Conservation (phyloP, 805 yeast species). For the Komagataella populi region DNA sequence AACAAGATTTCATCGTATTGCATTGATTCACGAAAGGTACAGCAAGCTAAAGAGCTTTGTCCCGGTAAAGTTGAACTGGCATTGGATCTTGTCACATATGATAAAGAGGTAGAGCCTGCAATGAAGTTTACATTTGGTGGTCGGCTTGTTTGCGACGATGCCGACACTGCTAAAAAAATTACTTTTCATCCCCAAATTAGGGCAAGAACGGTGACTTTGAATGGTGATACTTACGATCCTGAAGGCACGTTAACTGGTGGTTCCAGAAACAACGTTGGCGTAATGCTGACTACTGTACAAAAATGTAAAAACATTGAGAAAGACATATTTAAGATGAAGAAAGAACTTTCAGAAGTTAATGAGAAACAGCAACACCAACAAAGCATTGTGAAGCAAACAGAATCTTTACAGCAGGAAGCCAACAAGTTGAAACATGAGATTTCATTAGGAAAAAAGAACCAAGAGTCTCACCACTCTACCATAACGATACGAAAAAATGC, state of each 20-base stretch:
- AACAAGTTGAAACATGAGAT: constrained; percentile 47
- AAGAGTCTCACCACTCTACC: constrained; percentile 43
- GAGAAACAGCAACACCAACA: constrained; percentile 27
- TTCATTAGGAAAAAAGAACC: constrained; percentile 36
- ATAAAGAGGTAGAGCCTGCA: constrained; percentile 57
- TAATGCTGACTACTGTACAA: constrained; percentile 53
- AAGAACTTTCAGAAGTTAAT: constrained; percentile 25
- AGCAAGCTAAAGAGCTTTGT: constrained; percentile 60
- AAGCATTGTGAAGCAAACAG: constrained; percentile 32
- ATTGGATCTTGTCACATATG: constrained; percentile 63
- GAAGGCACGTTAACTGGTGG: constrained; percentile 95
- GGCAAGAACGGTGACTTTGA: constrained; percentile 73
- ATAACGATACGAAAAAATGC: constrained; percentile 37
- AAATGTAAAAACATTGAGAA: constrained; percentile 35
- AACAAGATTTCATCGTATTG: constrained; percentile 64
- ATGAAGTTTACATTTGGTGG: constrained; percentile 88
- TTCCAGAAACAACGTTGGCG: constrained; percentile 47
- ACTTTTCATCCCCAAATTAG: constrained; percentile 76
- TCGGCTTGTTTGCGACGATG: constrained; percentile 78
- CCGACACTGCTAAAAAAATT: constrained; percentile 78
- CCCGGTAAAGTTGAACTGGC: constrained; percentile 89
- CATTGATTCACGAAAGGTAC: constrained; percentile 35
- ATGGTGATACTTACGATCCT: constrained; percentile 94
- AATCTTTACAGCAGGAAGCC: constrained; percentile 41
- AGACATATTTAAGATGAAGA: constrained; percentile 25